Conservation (phyloP, 352 stramenopile species). For the Globisporangium echinulatum region DNA sequence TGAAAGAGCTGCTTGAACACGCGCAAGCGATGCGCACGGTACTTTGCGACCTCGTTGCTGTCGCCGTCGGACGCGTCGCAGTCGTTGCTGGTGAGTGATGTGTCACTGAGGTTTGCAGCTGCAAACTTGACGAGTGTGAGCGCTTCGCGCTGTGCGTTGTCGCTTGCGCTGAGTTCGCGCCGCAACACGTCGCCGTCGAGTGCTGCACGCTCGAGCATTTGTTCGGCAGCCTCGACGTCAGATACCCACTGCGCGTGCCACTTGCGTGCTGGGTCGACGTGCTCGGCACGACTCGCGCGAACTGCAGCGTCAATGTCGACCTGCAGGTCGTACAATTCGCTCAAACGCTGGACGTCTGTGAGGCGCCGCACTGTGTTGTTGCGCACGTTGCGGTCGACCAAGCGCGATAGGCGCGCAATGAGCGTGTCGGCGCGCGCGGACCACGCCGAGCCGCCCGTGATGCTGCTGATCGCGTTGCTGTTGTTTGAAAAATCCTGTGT, state of each 20-base stretch:
- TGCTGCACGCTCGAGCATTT: slow-evolving; percentile 28
- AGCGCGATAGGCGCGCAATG: slow-evolving; percentile 22
- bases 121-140: slow-evolving; percentile 53
- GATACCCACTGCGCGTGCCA: slow-evolving; percentile 48
- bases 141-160: slow-evolving; percentile 17
- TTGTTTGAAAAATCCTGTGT: not conserved
- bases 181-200: slow-evolving; percentile 14
- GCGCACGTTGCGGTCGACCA: slow-evolving; percentile 24
- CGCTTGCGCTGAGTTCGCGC: slow-evolving; percentile 13
- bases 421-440: slow-evolving; percentile 6
- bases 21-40: not conserved
- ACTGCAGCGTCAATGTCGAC: slow-evolving; percentile 31
- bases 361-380: slow-evolving; percentile 29
- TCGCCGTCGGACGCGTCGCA: slow-evolving; percentile 5
- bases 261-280: slow-evolving; percentile 33
- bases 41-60: not conserved
- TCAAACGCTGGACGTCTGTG: slow-evolving; percentile 24
- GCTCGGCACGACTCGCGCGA: slow-evolving; percentile 25
- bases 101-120: slow-evolving; percentile 24
- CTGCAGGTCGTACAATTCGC: slow-evolving; percentile 31
- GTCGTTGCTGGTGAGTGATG: slow-evolving; percentile 9
- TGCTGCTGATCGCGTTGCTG: not conserved
- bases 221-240: slow-evolving; percentile 35
- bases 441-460: not conserved
- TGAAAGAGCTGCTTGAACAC: slow-evolving; percentile 10